phyloP scores from a whole-genome alignment of 257 asterid species.

The Ballota nigra region DNA sequence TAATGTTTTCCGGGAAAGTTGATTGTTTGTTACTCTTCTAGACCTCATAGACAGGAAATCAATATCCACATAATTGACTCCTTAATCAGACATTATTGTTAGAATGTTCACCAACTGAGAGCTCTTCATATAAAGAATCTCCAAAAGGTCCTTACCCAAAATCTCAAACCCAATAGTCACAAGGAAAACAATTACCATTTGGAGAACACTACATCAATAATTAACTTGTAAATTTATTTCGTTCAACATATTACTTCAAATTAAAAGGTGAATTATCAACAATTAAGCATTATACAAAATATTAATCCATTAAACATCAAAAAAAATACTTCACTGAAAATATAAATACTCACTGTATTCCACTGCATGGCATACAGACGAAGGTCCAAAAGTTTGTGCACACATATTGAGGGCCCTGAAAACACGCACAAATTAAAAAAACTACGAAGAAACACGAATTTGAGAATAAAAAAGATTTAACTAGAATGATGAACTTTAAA shows the following conservation, averaged over 20 bases:
- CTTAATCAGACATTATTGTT: neutral
- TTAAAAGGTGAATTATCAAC: neutral
- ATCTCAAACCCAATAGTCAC: neutral
- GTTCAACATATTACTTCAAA: neutral
- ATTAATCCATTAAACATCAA: neutral
- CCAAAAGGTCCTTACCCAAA: conserved; percentile 1
- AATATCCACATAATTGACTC: neutral
- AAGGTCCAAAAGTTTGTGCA: conserved; percentile 91
- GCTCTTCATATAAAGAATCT: neutral
- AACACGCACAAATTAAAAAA: neutral
- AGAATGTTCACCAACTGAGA: conserved; percentile 1
- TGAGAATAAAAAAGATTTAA: neutral
- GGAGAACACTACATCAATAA: neutral
- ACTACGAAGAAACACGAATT: neutral
- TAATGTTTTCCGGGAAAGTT: neutral
- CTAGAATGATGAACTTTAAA: neutral
- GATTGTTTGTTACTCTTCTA: neutral
- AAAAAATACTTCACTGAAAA: neutral
- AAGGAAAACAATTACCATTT: neutral
- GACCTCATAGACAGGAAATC: neutral
- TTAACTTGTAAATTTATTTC: neutral
- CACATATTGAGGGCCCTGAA: conserved; percentile 84
- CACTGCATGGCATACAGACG: conserved; percentile 82
- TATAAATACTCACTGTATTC: conserved; percentile 70
- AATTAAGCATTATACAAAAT: neutral